Percentiles rank a stretch among this genome's conserved stretches.
These are phyloP conservation scores for Plasmodium inui DNA, from an alignment of 169 alveolate genomes.

Conservation along the genomic window DNA sequence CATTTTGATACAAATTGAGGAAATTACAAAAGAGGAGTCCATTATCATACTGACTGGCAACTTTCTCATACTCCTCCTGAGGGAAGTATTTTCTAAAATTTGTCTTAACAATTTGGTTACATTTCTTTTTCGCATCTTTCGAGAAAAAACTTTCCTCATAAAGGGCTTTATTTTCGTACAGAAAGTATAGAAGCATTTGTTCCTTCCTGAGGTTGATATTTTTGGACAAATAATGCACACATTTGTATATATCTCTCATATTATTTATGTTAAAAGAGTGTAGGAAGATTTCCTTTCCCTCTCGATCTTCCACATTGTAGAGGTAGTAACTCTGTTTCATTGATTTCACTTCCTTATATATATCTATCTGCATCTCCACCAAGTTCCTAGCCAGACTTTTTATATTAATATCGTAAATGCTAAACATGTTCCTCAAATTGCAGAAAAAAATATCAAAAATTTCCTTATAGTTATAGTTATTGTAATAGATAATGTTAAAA, in stretches of 20 bases:
- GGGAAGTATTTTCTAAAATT: constrained; percentile 45
- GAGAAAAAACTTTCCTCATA: constrained; percentile 64
- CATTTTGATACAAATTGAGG: constrained; percentile 50
- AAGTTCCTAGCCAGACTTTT: constrained; percentile 31
- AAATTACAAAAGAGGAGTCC: constrained; percentile 52
- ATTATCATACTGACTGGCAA: constrained; percentile 7
- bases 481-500: constrained; percentile 60
- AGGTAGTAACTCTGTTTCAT: constrained; percentile 16
- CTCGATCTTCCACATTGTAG: background rate
- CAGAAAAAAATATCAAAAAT: constrained; percentile 37
- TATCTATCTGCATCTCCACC: constrained; percentile 48
- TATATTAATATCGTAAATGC: constrained; percentile 52
- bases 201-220: constrained; percentile 61
- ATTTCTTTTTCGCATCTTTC: constrained; percentile 37
- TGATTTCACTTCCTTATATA: constrained; percentile 30
- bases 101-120: constrained; percentile 23
- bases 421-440: constrained; percentile 25
- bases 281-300: constrained; percentile 26
- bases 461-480: constrained; percentile 65
- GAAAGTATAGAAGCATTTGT: constrained; percentile 57
- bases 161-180: constrained; percentile 64
- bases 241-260: constrained; percentile 51
- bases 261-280: constrained; percentile 39
- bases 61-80: constrained; percentile 17
- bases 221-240: constrained; percentile 47